Base-by-base conservation (phyloP, 495 filamentous ascomycete genomes). In the Penicillium antarcticum region DNA sequence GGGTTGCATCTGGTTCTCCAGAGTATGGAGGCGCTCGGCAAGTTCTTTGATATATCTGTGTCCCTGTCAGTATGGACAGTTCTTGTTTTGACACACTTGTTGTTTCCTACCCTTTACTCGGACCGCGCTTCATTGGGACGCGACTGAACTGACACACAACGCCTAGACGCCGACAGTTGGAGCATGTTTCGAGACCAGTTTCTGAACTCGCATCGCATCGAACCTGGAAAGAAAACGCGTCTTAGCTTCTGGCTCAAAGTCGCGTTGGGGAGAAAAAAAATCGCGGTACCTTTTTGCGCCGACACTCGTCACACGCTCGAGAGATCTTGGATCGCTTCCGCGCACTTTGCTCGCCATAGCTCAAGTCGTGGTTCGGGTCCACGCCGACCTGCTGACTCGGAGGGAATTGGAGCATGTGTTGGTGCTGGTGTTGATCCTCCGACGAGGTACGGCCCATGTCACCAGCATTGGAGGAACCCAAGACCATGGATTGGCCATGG, bases 21-120 rank as follows among this genome's bases (percentile, higher is more conserved):
- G 84, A 1, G 80, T 85, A 53, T 92, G 83, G 42, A 97, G 79
- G 24, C 92, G 80, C 56, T 96, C 92, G 29, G 92, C 91, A 2
- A 97, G 79, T 63, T 97, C 92, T 65, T 97, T 97, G 64, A 97
- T 97, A 60, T 97, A 97, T 0, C 88, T 92, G 60, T 47, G 2
- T 23, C 6, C 16, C 10, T 37, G 55, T 75, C 45, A 73, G 68
- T 42, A 13, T 31, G 12, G 34, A n/a, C 5, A 19, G 26, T 37
- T 16, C 10, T 44, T 17, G 24, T 4, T 10, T 18, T 11, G 46
- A 37, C 44, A 50, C 53, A 23, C 40, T 39, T 7, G 24, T 32
- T 42, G 6, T 11, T 9, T 49, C 79, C 56, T 80, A 90, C 84
- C 92, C 92, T 83, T 97, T 97, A 60, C 89, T 95, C 5, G 92